These are phyloP conservation scores for Macrolepiota dolichaula DNA, from an alignment of 768 basidiomycete species.

Conservation along the genomic window DNA sequence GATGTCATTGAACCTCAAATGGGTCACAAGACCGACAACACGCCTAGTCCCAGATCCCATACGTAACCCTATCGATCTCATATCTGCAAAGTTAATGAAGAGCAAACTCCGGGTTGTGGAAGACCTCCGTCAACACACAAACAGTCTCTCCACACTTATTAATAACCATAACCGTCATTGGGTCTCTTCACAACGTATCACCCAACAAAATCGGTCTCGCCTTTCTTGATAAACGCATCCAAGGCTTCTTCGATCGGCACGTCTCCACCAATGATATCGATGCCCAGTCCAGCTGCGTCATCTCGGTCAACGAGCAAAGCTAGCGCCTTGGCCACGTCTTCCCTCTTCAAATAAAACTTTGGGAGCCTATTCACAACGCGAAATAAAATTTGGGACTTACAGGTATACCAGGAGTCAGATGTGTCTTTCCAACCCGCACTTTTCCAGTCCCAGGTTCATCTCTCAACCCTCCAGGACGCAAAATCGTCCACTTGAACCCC, in stretches of 20 bases:
- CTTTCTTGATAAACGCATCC: constrained; percentile 44
- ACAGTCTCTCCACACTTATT: no score
- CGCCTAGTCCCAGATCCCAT: no score
- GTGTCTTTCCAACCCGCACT: constrained; percentile 48
- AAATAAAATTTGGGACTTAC: constrained; percentile 28
- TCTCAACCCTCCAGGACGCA: constrained; percentile 53
- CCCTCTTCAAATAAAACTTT: constrained; percentile 32
- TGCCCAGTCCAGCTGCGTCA: constrained; percentile 53
- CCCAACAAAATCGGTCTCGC: constrained; percentile 38
- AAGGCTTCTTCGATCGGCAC: constrained; percentile 42
- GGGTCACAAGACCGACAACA: no score
- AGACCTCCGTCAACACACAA: no score
- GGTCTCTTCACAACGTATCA: constrained; percentile 14
- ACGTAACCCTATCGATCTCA: no score
- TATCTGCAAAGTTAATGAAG: no score
- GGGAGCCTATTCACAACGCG: neutral
- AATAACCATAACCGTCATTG: no score
- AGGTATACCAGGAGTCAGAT: constrained; percentile 39
- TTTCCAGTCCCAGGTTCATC: constrained; percentile 47
- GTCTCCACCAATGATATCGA: constrained; percentile 55
- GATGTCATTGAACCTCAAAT: no score
- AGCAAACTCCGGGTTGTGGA: no score
- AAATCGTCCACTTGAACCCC: constrained; percentile 59
- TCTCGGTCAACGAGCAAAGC: constrained; percentile 43
- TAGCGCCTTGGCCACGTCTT: constrained; percentile 51